Evolutionary conservation across 2,329 filamentous ascomycete genomes (phyloP).

Genomic region (Aspergillus fischeri): DNA sequence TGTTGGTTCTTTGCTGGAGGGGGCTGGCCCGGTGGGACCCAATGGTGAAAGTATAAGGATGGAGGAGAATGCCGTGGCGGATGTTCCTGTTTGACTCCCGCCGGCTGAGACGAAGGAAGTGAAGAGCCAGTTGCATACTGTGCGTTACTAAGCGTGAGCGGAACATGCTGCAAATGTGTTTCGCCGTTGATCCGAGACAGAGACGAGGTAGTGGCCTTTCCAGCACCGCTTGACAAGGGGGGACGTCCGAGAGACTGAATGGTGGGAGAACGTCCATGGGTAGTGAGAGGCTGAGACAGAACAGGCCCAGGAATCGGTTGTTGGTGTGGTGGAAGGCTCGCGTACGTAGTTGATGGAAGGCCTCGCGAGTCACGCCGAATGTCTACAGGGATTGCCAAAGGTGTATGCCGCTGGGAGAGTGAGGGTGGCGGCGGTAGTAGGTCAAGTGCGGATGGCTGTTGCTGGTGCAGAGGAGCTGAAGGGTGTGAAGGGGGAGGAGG

Average conservation of each 20-base stretch:
- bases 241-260: constrained; percentile 10
- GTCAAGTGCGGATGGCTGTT: constrained; percentile 10
- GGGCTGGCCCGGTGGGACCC: constrained; percentile 72
- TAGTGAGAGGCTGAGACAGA: constrained; percentile 23
- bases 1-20: constrained; percentile 68
- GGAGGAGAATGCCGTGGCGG: constrained; percentile 63
- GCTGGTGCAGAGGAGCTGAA: constrained; percentile 16
- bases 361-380: constrained; percentile 16
- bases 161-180: constrained; percentile 36
- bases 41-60: constrained; percentile 87
- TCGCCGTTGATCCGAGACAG: constrained; percentile 37
- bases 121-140: constrained; percentile 30
- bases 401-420: constrained; percentile 17
- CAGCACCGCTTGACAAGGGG: constrained; percentile 15
- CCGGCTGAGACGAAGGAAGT: constrained; percentile 49
- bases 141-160: constrained; percentile 21
- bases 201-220: constrained; percentile 10
- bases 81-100: constrained; percentile 51
- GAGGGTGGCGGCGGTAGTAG: constrained; percentile 12
- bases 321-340: constrained; percentile 15
- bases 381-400: constrained; percentile 14
- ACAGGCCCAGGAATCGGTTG: constrained; percentile 13
- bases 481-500: constrained; percentile 19
- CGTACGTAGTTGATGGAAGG: constrained; percentile 33
- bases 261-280: constrained; percentile 11